Percentiles rank a stretch among this genome's conserved stretches.
These are phyloP conservation scores for Neopestalotiopsis sp. DNA, from an alignment of 2,329 filamentous ascomycete genomes.

Conservation along the genomic window DNA sequence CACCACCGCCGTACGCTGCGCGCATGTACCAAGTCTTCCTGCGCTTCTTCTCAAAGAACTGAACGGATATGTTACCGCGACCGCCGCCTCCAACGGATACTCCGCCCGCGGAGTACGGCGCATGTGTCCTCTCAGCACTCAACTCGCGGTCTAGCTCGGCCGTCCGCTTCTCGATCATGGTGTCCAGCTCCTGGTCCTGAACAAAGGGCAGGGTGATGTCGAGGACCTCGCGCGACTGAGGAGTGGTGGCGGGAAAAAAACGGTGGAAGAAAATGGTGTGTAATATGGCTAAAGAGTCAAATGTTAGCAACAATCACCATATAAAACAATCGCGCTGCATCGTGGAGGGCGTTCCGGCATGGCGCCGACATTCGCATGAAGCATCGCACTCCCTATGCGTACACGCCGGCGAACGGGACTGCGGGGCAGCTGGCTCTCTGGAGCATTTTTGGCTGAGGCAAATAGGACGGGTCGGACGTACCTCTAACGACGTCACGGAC, in stretches of 20 bases:
- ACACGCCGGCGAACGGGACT: not conserved
- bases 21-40: conserved; percentile 80
- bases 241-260: conserved; percentile 87
- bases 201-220: conserved; percentile 90
- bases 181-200: conserved; percentile 88
- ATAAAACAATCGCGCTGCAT: not conserved
- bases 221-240: conserved; percentile 85
- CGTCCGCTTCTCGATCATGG: conserved; percentile 88
- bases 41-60: conserved; percentile 93
- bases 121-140: conserved; percentile 55
- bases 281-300: conserved; percentile 69
- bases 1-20: conserved; percentile 51
- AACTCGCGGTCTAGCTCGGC: conserved; percentile 80
- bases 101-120: not conserved
- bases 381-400: not conserved
- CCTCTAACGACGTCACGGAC: conserved; percentile 95
- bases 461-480: conserved; percentile 42
- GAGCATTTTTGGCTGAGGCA: not conserved
- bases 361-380: not conserved
- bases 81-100: conserved; percentile 15
- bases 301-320: not conserved
- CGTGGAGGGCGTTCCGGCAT: not conserved
- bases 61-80: conserved; percentile 76
- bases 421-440: conserved; percentile 8
- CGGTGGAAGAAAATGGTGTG: conserved; percentile 99